A percentile compares a stretch with the other conserved stretches of the same genome.
Evolutionary conservation across 768 basidiomycete genomes (phyloP).

Genomic region (Termitomyces sp.): DNA sequence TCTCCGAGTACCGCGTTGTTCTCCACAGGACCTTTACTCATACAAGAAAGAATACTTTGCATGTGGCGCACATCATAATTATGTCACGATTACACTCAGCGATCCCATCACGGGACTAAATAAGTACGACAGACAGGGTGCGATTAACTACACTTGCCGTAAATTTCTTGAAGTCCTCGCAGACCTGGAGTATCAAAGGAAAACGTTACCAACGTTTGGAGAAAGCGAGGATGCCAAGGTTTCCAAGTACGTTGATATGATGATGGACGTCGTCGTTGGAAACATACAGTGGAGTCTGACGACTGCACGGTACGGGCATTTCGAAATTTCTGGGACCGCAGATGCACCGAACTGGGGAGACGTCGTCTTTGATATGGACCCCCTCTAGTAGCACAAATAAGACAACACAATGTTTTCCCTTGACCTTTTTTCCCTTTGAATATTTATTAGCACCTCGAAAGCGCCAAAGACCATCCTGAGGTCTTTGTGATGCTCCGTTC

Average conservation of each 20-base stretch:
- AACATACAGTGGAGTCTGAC: slow-evolving; percentile 9
- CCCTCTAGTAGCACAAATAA: background rate
- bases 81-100: slow-evolving; percentile 1
- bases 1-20: too few species aligned
- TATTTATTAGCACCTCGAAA: too few species aligned
- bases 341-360: background rate
- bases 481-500: too few species aligned
- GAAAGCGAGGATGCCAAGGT: background rate
- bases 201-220: background rate
- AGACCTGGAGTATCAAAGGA: background rate
- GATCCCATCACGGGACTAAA: background rate
- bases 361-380: slow-evolving; percentile 5
- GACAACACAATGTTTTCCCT: too few species aligned
- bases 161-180: background rate
- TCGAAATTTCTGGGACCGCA: background rate
- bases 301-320: slow-evolving; percentile 2
- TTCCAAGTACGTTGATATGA: background rate
- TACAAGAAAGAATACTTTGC: slow-evolving; percentile 2
- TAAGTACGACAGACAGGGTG: slow-evolving; percentile 1
- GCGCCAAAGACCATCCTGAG: too few species aligned
- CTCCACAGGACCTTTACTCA: background rate
- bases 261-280: slow-evolving; percentile 7
- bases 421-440: too few species aligned
- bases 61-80: slow-evolving; percentile 7
- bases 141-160: slow-evolving; percentile 3